These are phyloP conservation scores for Salvia sclarea DNA, from an alignment of 305 asterid species.

Conservation along the genomic window DNA sequence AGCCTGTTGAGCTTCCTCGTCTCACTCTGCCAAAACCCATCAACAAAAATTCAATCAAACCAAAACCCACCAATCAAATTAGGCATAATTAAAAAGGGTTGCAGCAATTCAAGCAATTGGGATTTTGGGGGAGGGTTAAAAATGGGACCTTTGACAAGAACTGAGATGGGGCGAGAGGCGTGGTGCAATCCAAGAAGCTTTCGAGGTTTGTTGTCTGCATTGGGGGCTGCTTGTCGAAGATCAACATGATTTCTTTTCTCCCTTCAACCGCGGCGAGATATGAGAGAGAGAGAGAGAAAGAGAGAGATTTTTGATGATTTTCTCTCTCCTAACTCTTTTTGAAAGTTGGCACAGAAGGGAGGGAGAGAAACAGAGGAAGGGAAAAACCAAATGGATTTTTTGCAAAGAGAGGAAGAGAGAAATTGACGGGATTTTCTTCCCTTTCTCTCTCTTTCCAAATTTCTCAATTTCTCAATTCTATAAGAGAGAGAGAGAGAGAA, in stretches of 20 bases:
- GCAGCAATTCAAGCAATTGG: neutral
- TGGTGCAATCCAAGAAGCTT: slow-evolving; percentile 80
- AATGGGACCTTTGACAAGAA: slow-evolving; percentile 67
- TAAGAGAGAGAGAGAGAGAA: neutral
- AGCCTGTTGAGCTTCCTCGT: slow-evolving; percentile 77
- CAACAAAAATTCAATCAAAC: neutral
- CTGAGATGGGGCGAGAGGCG: slow-evolving; percentile 80
- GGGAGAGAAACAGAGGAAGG: slow-evolving; percentile 40
- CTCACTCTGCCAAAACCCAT: slow-evolving; percentile 56
- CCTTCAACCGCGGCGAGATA: slow-evolving; percentile 19
- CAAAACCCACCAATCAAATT: neutral
- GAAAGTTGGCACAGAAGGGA: slow-evolving; percentile 33
- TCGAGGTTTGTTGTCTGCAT: slow-evolving; percentile 85
- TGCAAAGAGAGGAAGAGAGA: slow-evolving; percentile 52
- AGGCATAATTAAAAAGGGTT: neutral
- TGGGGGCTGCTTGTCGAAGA: slow-evolving; percentile 56
- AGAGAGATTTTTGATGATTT: slow-evolving; percentile 43
- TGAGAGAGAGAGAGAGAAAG: slow-evolving; percentile 38
- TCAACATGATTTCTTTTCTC: slow-evolving; percentile 49
- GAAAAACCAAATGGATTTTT: slow-evolving; percentile 31
- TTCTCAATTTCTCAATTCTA: too few relatives aligned
- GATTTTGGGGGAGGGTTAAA: neutral
- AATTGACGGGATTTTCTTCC: slow-evolving; percentile 75
- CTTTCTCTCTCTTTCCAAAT: slow-evolving; percentile 34
- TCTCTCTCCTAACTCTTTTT: slow-evolving; percentile 65